phyloP scores from a whole-genome alignment of 352 stramenopile species.

The Halophytophthora polymorphica region DNA sequence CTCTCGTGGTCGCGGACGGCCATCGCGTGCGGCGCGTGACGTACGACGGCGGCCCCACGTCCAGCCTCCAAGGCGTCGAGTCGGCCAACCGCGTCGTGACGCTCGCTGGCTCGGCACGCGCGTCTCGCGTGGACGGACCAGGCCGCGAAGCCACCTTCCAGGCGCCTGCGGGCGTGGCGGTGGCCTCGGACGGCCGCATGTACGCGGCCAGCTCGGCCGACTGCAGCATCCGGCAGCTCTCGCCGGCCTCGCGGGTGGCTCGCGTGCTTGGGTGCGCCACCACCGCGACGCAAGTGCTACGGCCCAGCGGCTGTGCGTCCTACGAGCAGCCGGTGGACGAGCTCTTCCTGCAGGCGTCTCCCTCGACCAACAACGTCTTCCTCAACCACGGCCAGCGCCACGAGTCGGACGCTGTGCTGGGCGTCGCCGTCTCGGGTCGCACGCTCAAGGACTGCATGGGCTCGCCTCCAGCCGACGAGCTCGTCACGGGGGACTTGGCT shows the following conservation, averaged over 20 bases:
- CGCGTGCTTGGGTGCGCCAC: conserved; percentile 74
- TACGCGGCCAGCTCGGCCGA: conserved; percentile 90
- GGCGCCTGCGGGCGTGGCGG: conserved; percentile 81
- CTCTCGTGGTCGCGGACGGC: conserved; percentile 88
- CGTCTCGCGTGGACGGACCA: conserved; percentile 80
- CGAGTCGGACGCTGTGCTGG: conserved; percentile 38
- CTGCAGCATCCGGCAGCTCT: conserved; percentile 88
- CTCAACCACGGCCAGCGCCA: conserved; percentile 86
- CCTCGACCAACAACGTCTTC: conserved; percentile 88
- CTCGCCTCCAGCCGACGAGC: conserved; percentile 75
- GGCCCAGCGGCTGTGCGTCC: conserved; percentile 92
- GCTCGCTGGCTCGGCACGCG: conserved; percentile 78
- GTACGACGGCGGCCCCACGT: conserved; percentile 54
- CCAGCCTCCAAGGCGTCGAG: conserved; percentile 61
- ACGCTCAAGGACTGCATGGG: conserved; percentile 91
- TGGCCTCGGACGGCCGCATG: conserved; percentile 81
- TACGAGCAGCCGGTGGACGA: conserved; percentile 93
- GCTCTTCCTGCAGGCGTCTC: conserved; percentile 72
- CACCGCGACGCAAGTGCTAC: conserved; percentile 74
- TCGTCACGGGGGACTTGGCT: conserved; percentile 70
- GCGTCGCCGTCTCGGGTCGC: conserved; percentile 49
- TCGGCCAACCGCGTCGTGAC: conserved; percentile 84
- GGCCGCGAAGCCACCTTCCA: conserved; percentile 89
- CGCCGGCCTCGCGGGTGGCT: conserved; percentile 64
- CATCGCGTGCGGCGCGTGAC: conserved; percentile 87